phyloP scores from a whole-genome alignment of 768 basidiomycete species.

The Rhodotorula graminis region DNA sequence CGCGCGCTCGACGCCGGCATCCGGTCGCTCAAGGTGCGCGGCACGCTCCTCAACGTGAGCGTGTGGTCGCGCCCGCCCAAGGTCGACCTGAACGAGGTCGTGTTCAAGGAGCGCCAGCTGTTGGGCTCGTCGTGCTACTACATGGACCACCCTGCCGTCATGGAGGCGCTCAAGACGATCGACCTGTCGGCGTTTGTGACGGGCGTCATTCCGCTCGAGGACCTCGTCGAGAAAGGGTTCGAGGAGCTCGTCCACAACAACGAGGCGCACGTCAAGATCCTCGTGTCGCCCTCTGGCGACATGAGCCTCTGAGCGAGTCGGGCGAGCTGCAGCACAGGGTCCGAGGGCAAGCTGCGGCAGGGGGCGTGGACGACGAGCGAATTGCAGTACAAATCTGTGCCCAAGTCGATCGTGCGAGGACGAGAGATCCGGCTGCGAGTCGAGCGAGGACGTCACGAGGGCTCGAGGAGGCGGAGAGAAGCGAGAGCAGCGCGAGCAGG shows the following conservation, averaged over 20 bases:
- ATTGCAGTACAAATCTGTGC: too few relatives aligned
- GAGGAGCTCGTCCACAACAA: slow-evolving; percentile 26
- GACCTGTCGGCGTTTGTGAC: slow-evolving; percentile 45
- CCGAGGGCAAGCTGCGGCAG: too few relatives aligned
- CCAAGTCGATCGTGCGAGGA: too few relatives aligned
- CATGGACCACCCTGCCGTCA: slow-evolving; percentile 49
- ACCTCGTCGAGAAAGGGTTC: slow-evolving; percentile 33
- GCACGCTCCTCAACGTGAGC: slow-evolving; percentile 51
- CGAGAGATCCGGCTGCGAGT: too few relatives aligned
- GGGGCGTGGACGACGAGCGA: too few relatives aligned
- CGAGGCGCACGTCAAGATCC: slow-evolving; percentile 34
- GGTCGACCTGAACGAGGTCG: slow-evolving; percentile 43
- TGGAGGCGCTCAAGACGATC: slow-evolving; percentile 50
- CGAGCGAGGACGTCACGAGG: too few relatives aligned
- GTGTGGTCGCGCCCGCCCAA: slow-evolving; percentile 46
- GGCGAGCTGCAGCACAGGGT: too few relatives aligned
- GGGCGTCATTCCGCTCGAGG: slow-evolving; percentile 14
- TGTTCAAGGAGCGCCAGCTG: slow-evolving; percentile 49
- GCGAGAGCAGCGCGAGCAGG: too few relatives aligned
- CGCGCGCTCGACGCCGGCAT: slow-evolving; percentile 49
- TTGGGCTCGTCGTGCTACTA: slow-evolving; percentile 48
- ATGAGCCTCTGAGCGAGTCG: background rate
- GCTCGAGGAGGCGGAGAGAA: too few relatives aligned
- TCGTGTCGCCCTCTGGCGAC: slow-evolving; percentile 17
- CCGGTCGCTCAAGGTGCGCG: slow-evolving; percentile 48